These are phyloP conservation scores for Aspergillus fijiensis DNA, from an alignment of 2,329 filamentous ascomycete species.

Conservation along the genomic window DNA sequence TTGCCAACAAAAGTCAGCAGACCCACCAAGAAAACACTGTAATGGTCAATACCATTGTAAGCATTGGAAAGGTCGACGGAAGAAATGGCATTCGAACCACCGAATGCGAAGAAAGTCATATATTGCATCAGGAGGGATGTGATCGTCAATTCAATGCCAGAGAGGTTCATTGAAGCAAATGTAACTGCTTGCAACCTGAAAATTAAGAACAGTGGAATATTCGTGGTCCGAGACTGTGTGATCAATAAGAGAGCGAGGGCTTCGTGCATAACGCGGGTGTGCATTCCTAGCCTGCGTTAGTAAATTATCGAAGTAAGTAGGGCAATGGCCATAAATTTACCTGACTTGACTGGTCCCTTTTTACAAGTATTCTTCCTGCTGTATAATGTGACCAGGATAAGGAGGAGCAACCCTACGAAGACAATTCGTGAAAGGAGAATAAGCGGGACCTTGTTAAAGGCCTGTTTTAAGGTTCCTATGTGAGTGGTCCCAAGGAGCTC, in stretches of 20 bases:
- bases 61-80: slow-evolving; percentile 92
- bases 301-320: not conserved
- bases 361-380: slow-evolving; percentile 6
- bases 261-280: slow-evolving; percentile 53
- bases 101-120: slow-evolving; percentile 82
- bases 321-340: slow-evolving; percentile 14
- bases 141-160: slow-evolving; percentile 60
- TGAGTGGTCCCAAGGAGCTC: slow-evolving; percentile 62
- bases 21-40: slow-evolving; percentile 78
- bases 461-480: slow-evolving; percentile 35
- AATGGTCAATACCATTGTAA: slow-evolving; percentile 85
- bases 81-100: slow-evolving; percentile 90
- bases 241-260: slow-evolving; percentile 75
- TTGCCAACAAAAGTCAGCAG: slow-evolving; percentile 82
- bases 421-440: slow-evolving; percentile 53
- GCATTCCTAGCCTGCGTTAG: slow-evolving; percentile 18
- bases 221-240: slow-evolving; percentile 81
- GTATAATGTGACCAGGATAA: slow-evolving; percentile 29
- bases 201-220: slow-evolving; percentile 80
- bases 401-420: slow-evolving; percentile 46
- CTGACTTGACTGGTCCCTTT: slow-evolving; percentile 1
- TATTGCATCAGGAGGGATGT: slow-evolving; percentile 76
- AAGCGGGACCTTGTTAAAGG: slow-evolving; percentile 44
- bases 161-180: slow-evolving; percentile 45
- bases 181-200: slow-evolving; percentile 64